These are phyloP conservation scores for Scortechinia acanthostroma DNA, from an alignment of 2,329 filamentous ascomycete species.

Conservation along the genomic window DNA sequence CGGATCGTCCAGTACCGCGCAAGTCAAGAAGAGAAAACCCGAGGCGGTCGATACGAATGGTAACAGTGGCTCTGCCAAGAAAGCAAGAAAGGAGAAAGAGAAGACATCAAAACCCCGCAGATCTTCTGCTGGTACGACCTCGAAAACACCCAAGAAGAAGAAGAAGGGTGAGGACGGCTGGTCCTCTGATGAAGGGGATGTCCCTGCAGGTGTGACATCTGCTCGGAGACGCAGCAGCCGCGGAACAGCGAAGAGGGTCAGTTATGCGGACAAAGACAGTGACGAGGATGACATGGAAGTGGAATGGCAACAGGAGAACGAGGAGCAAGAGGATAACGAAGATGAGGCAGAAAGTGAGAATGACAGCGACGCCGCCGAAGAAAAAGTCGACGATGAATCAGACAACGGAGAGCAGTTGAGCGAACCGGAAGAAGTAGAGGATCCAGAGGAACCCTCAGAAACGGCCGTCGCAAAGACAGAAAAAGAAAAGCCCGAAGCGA, in stretches of 20 bases:
- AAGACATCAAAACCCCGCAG: neutral
- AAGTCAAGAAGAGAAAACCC: slow-evolving; percentile 3
- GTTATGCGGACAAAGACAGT: slow-evolving; percentile 28
- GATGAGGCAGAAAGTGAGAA: slow-evolving; percentile 10
- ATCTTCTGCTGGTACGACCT: slow-evolving; percentile 8
- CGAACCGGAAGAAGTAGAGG: neutral
- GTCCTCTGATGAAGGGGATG: slow-evolving; percentile 15
- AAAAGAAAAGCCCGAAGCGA: too few species aligned
- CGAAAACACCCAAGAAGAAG: slow-evolving; percentile 18
- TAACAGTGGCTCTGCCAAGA: neutral
- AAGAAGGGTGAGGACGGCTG: slow-evolving; percentile 20
- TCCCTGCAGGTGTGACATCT: slow-evolving; percentile 7
- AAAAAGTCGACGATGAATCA: slow-evolving; percentile 8
- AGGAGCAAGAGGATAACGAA: slow-evolving; percentile 3
- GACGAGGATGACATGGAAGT: slow-evolving; percentile 31
- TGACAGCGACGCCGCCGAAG: slow-evolving; percentile 5
- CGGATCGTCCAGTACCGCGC: slow-evolving; percentile 9
- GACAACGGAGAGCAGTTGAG: neutral
- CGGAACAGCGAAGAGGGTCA: slow-evolving; percentile 17
- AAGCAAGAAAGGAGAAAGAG: neutral
- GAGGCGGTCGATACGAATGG: neutral
- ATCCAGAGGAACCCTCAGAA: neutral
- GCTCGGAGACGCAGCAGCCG: slow-evolving; percentile 24
- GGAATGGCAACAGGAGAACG: slow-evolving; percentile 13
- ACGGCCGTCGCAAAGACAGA: neutral